Conservation (phyloP, 2,329 filamentous ascomycete species). For the Talaromyces sp. region DNA sequence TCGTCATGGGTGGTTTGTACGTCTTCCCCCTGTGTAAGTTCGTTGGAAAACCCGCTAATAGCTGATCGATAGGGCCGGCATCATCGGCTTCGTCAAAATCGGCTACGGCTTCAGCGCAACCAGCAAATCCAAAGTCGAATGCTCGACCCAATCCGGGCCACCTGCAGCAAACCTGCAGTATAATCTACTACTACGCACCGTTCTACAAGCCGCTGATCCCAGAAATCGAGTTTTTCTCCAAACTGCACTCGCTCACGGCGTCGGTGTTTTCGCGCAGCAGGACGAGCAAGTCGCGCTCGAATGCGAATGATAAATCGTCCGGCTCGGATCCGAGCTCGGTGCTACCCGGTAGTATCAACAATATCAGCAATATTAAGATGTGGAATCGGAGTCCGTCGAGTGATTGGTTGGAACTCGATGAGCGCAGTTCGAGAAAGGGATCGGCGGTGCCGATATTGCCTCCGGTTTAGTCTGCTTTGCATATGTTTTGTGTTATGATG, state of each 20-base stretch:
- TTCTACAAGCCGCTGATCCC: slow-evolving; percentile 6
- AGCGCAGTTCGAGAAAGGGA: neutral
- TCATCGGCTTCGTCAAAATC: slow-evolving; percentile 7
- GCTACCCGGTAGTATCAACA: neutral
- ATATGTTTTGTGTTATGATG: neutral
- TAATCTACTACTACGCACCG: slow-evolving; percentile 6
- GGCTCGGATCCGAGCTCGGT: neutral
- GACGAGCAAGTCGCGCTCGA: neutral
- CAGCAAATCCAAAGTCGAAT: slow-evolving; percentile 4
- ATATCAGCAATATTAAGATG: neutral
- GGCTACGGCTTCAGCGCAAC: slow-evolving; percentile 4
- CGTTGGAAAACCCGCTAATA: too few species aligned
- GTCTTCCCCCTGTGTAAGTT: neutral
- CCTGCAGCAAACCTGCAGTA: slow-evolving; percentile 7
- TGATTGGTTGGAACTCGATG: slow-evolving; percentile 1
- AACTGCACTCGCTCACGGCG: neutral
- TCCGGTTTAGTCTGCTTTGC: neutral
- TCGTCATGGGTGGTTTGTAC: slow-evolving; percentile 5
- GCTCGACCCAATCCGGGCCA: slow-evolving; percentile 7
- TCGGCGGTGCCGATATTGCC: neutral
- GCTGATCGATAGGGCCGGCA: slow-evolving; percentile 1
- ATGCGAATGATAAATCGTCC: neutral
- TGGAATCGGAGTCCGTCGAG: neutral
- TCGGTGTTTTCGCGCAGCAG: neutral
- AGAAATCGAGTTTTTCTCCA: neutral